Conservation (phyloP, 1,284 basidiomycete species). For the Wallemia ichthyophaga region DNA sequence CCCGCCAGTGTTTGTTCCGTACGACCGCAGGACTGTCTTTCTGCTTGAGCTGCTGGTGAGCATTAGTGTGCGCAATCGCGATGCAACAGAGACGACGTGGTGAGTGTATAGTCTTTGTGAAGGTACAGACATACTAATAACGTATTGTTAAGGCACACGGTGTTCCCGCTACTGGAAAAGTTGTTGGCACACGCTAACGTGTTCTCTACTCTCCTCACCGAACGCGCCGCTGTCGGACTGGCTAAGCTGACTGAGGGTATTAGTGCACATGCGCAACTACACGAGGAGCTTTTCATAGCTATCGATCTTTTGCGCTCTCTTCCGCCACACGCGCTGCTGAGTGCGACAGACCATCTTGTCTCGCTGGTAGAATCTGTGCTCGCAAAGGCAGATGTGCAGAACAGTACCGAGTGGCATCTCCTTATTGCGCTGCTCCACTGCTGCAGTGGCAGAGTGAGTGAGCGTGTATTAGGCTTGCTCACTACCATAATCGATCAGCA, state of each 20-base stretch:
- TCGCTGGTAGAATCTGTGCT: neutral
- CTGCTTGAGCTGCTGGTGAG: conserved; percentile 15
- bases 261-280: conserved; percentile 40
- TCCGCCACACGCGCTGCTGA: conserved; percentile 44
- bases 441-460: neutral
- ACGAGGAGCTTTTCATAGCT: conserved; percentile 77
- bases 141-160: conserved; percentile 78
- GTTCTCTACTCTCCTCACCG: conserved; percentile 68
- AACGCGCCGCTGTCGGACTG: conserved; percentile 78
- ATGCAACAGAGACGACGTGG: neutral
- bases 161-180: conserved; percentile 65
- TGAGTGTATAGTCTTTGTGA: too few relatives aligned
- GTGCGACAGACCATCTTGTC: conserved; percentile 9
- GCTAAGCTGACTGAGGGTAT: conserved; percentile 48
- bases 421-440: conserved; percentile 49
- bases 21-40: conserved; percentile 81
- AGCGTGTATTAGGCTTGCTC: neutral
- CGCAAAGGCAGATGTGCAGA: conserved; percentile 14
- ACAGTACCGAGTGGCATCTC: conserved; percentile 85
- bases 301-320: conserved; percentile 63
- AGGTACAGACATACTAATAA: too few relatives aligned
- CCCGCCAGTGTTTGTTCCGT: conserved; percentile 29
- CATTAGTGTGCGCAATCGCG: neutral
- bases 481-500: neutral
- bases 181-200: conserved; percentile 43